Base-by-base conservation (phyloP, 192 early-diverging fungal genomes). In the Rhizophagus prolifer region DNA sequence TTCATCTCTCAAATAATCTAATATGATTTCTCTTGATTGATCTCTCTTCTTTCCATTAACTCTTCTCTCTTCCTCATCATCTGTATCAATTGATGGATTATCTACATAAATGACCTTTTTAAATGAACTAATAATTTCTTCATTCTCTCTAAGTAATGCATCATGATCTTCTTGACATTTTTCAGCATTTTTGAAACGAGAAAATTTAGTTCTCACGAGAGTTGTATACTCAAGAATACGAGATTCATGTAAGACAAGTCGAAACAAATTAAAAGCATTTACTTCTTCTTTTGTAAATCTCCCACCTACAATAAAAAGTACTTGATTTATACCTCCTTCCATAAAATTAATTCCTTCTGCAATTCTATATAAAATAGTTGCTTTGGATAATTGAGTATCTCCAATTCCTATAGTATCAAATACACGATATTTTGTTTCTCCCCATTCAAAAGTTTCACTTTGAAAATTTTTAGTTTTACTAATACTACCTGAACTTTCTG, bases 341-440 rank as follows among this genome's bases (percentile, higher is more conserved):
- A 58, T 31, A 36, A 10, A 13, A 58, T 58, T 28, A 34, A 31
- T 28, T 4, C 19, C 31, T 28, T 72, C 23, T 9, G 25, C 30
- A 46, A 72, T 30, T 58, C 31, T 72, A 58, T 26, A 16, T 30
- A 72, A 58, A 30, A 72, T 41, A 7, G 21, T 25, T 26, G 10
- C 46, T 30, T n/a, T 34, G 7, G 47, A 30, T 25, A 26, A 54
- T 12, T 21, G 9, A 10, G 70, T 54, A 50, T 72, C 70, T 25
- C 47, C 70, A 34, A 72, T 28, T 59, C 71, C 71, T 0, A 72
- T 47, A 25, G 50, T 72, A 58, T 72, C 71, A 28, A 72, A n/a
- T 19, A 72, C 14, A 3, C 71, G 46, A 72, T 72, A 72, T 13
- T 30, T 72, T 28, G 26, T 59, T 72, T 5, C 30, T 44, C 41